Percentiles rank a stretch among this genome's conserved stretches.
Conservation (phyloP, 1,139 yeast species). For the Diutina pseudorugosa region DNA sequence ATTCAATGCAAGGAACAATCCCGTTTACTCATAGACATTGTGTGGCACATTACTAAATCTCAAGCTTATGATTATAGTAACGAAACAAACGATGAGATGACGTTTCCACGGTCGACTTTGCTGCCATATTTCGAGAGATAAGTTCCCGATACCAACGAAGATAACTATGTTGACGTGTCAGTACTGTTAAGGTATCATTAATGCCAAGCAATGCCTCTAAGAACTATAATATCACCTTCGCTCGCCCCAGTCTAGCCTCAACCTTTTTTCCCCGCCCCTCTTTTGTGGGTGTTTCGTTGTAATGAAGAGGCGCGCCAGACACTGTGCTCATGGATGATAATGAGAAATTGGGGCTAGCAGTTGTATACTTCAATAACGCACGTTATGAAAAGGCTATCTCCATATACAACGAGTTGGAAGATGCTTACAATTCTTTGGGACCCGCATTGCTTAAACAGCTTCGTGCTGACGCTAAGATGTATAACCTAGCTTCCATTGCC, state of each 20-base stretch:
- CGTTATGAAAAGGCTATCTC: neutral
- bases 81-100: too few relatives aligned
- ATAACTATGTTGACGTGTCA: neutral
- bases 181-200: neutral
- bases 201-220: neutral
- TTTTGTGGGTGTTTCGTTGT: neutral
- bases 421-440: neutral
- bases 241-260: too few relatives aligned
- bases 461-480: neutral
- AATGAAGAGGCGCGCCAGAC: neutral
- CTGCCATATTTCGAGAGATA: too few relatives aligned
- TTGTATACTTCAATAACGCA: neutral
- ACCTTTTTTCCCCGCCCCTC: too few relatives aligned
- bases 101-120: too few relatives aligned
- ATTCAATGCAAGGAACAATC: neutral
- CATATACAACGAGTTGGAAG: neutral
- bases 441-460: neutral
- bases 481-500: neutral
- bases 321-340: neutral
- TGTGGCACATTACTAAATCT: too few relatives aligned
- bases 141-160: too few relatives aligned
- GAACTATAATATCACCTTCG: neutral
- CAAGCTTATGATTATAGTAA: too few relatives aligned
- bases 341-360: neutral
- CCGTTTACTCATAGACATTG: neutral